Base-by-base conservation (phyloP, 257 asterid genomes). In the Rubia yunnanensis region DNA sequence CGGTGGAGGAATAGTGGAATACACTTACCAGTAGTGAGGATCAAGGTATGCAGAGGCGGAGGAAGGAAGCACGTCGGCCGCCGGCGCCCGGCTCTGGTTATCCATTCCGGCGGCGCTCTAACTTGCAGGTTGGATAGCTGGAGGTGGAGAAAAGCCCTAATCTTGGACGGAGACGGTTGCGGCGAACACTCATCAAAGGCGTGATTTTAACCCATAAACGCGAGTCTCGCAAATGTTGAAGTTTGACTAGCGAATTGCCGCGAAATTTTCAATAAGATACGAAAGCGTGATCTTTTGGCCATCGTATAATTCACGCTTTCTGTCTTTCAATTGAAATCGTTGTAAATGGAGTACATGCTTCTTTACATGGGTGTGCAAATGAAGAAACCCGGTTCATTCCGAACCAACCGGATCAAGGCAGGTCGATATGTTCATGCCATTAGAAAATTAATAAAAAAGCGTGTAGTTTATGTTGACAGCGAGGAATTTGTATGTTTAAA, bases 41-140 rank as follows among this genome's bases (percentile, higher is more conserved):
- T 91, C 88, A 66, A 88, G 98, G 64, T 91, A 88, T 23, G 81
- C 83, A 58, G 89, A 78, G 66, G 80, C 95, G 4, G 96, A 77
- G 58, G 91, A 79, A 18, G 95, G 96, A 65, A 73, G 69, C 22
- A 78, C 86, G 71, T 83, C 87, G 69, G 69, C 23, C 60, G 39
- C 66, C 56, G 50, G 66, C 14, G 18, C n/a, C 31, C 54, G 53
- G 5, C n/a, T 53, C 52, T n/a, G 72, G 27, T 63, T 36, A 32
- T 72, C 70, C 80, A 75, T 79, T 38, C 7, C 36, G 31, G 50
- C 18, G 62, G 27, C 34, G 62, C 59, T 44, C 24, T 13, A n/a
- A n/a, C n/a, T n/a, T n/a, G n/a, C 61, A 49, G 38, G 38, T n/a
- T 3, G 44, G 54, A 23, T 8, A 26, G 48, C 24, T 32, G 27